A percentile compares a stretch with the other conserved stretches of the same genome.
phyloP scores from a whole-genome alignment of 2,329 filamentous ascomycete genomes.

The Aspergillus aculeatus region DNA sequence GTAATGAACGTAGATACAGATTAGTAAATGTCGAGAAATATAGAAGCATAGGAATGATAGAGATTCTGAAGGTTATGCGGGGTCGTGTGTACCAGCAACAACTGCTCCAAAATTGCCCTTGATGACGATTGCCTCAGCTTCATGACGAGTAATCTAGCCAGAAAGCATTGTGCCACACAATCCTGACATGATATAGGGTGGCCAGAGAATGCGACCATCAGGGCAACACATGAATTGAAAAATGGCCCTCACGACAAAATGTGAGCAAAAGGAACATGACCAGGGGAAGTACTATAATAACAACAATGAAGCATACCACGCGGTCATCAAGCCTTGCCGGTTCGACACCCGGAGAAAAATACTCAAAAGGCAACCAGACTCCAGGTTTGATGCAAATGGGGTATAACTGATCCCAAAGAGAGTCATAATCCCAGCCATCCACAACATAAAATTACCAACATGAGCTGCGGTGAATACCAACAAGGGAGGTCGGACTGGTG shows the following conservation, averaged over 20 bases:
- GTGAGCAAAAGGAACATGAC: not conserved
- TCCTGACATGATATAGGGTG: not conserved
- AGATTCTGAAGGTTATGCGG: not conserved
- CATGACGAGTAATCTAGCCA: not conserved
- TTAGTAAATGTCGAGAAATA: not conserved
- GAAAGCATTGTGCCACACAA: not conserved
- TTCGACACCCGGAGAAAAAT: conserved; percentile 14
- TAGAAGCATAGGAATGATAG: not conserved
- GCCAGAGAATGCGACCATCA: not conserved
- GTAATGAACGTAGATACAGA: not conserved
- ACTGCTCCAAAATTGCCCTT: not conserved
- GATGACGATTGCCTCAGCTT: not conserved
- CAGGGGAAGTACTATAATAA: not conserved
- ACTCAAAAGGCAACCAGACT: conserved; percentile 23
- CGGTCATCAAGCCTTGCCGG: conserved; percentile 9
- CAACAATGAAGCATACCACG: not conserved
- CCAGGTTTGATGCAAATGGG: conserved; percentile 28
- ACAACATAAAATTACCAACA: conserved; percentile 17
- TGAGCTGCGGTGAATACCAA: conserved; percentile 19
- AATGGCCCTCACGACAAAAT: not conserved
- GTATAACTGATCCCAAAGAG: conserved; percentile 18
- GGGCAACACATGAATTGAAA: not conserved
- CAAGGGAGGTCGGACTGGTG: not conserved
- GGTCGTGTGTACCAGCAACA: not conserved
- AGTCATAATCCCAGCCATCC: conserved; percentile 17